Conservation (phyloP, 2,329 filamentous ascomycete genomes). For the Tolypocladium pustulatum region DNA sequence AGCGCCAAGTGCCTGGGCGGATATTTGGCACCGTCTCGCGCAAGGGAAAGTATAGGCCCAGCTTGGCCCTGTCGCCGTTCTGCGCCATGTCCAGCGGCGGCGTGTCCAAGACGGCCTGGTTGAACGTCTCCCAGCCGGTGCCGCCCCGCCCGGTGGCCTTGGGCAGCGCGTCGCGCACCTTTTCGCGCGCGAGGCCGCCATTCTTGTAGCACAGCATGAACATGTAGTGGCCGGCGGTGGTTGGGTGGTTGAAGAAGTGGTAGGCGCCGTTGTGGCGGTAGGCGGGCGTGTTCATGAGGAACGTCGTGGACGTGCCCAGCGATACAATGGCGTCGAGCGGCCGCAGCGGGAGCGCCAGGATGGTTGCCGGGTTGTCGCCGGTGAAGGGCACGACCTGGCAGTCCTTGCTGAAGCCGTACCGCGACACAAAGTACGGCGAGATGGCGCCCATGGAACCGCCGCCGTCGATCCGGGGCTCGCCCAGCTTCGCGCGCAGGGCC, state of each 20-base stretch:
- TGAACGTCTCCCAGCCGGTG: slow-evolving; percentile 71
- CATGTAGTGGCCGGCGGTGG: slow-evolving; percentile 87
- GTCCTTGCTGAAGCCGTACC: slow-evolving; percentile 65
- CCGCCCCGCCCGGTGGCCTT: slow-evolving; percentile 25
- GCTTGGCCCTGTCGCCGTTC: slow-evolving; percentile 48
- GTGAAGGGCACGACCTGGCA: slow-evolving; percentile 81
- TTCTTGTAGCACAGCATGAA: slow-evolving; percentile 99
- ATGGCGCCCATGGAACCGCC: slow-evolving; percentile 68
- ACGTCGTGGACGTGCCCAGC: slow-evolving; percentile 89
- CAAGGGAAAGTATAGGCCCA: slow-evolving; percentile 90
- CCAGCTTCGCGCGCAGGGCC: slow-evolving; percentile 68
- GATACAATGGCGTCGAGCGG: slow-evolving; percentile 90
- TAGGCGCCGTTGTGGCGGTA: slow-evolving; percentile 86
- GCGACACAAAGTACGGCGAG: slow-evolving; percentile 64
- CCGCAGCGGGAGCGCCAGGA: slow-evolving; percentile 78
- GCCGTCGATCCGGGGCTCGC: slow-evolving; percentile 68
- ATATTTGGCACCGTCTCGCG: slow-evolving; percentile 95
- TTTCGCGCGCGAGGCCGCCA: slow-evolving; percentile 83
- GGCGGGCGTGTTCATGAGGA: slow-evolving; percentile 90
- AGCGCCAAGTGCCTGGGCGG: slow-evolving; percentile 77
- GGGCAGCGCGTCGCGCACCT: slow-evolving; percentile 73
- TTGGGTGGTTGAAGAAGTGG: slow-evolving; percentile 98
- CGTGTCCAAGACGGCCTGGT: slow-evolving; percentile 57
- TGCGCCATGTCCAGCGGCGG: slow-evolving; percentile 54
- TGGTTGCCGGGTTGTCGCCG: slow-evolving; percentile 92